A percentile compares a stretch with the other conserved stretches of the same genome.
phyloP scores from a whole-genome alignment of 805 yeast genomes.

The Candida qinlingensis region DNA sequence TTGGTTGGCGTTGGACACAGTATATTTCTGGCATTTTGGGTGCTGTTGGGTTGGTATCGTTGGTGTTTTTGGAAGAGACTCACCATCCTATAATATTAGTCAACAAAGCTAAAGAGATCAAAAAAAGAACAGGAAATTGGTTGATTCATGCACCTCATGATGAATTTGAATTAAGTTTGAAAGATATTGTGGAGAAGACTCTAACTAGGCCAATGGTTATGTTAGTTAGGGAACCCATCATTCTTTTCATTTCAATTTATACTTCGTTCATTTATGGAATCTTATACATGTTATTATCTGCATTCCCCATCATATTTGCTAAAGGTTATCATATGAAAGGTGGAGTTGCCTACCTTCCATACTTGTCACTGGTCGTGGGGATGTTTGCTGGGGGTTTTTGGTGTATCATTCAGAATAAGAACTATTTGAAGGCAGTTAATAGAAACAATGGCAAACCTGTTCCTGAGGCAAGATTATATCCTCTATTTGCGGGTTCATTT shows the following conservation, averaged over 20 bases:
- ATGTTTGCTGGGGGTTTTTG: constrained; percentile 49
- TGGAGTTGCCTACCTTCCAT: constrained; percentile 75
- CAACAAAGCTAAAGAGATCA: constrained; percentile 57
- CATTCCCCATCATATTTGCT: constrained; percentile 67
- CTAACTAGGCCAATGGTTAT: constrained; percentile 63
- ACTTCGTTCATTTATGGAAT: constrained; percentile 79
- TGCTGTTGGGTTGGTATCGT: constrained; percentile 34
- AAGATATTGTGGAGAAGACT: constrained; percentile 57
- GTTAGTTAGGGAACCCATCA: constrained; percentile 67
- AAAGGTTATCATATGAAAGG: constrained; percentile 54
- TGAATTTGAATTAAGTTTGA: constrained; percentile 46
- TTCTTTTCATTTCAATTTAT: constrained; percentile 63
- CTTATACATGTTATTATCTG: constrained; percentile 65
- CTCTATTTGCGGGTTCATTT: constrained; percentile 69
- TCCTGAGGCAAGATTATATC: constrained; percentile 80
- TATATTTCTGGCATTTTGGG: constrained; percentile 65
- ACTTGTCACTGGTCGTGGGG: constrained; percentile 70
- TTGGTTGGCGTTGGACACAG: constrained; percentile 86
- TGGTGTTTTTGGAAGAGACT: constrained; percentile 56
- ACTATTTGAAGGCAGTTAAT: constrained; percentile 41
- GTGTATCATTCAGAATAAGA: constrained; percentile 48
- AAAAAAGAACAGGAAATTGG: constrained; percentile 74
- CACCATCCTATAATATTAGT: constrained; percentile 66
- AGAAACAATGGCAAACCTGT: constrained; percentile 52
- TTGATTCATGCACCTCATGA: constrained; percentile 77